Evolutionary conservation across 2,329 filamentous ascomycete species (phyloP).

Genomic region (Dactylonectria macrodidyma): DNA sequence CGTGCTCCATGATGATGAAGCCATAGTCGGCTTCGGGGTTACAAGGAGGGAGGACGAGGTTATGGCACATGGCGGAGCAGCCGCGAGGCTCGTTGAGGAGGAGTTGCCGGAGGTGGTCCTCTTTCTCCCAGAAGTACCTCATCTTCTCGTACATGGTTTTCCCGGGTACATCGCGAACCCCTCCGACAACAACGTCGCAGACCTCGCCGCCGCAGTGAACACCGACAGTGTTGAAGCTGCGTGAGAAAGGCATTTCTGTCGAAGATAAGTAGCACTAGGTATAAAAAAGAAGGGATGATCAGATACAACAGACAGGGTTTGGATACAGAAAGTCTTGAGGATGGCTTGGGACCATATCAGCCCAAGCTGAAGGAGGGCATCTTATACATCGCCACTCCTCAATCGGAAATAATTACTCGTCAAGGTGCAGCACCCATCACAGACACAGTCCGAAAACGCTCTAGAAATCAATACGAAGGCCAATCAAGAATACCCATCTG

Average conservation of each 20-base stretch:
- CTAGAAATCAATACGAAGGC: no score
- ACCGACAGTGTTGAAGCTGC: constrained; percentile 40
- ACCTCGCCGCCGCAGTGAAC: constrained; percentile 39
- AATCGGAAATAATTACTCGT: no score
- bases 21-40: constrained; percentile 39
- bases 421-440: no score
- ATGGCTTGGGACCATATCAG: no score
- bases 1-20: constrained; percentile 43
- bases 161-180: constrained; percentile 36
- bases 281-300: no score
- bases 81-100: constrained; percentile 37
- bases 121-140: constrained; percentile 35
- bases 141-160: constrained; percentile 41
- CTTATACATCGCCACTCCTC: no score
- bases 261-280: no score
- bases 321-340: no score
- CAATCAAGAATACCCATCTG: no score
- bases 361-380: no score
- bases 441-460: no score
- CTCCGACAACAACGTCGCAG: constrained; percentile 39
- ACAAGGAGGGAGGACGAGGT: constrained; percentile 32
- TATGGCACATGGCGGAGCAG: constrained; percentile 37
- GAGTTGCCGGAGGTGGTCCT: constrained; percentile 33
- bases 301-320: no score
- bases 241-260: constrained; percentile 32